Base-by-base conservation (phyloP, 257 asterid genomes). In the Rauvolfia tetraphylla region DNA sequence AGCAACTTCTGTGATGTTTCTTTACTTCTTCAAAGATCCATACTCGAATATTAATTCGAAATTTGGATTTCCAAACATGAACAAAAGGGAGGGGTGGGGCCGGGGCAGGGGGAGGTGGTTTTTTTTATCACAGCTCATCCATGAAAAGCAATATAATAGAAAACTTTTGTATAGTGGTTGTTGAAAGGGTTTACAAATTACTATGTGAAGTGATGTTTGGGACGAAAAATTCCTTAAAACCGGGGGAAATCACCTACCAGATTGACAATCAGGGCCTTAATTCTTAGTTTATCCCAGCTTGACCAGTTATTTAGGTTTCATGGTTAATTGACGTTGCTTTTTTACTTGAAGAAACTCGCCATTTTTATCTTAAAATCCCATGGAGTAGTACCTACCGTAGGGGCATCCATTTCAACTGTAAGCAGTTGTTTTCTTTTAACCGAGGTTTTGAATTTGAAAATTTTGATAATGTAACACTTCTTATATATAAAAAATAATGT, bases 1-100 rank as follows among this genome's bases (percentile, higher is more conserved):
- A 80, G 79, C 76, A 78, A 81, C 77, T 5, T 29, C 18, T 79
- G 33, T 65, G 83, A 83, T 78, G 70, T 63, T 84, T 82, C 84
- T 62, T 12, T n/a, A 49, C 38, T 11, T 3, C n/a, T 44, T 44
- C 59, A 61, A 74, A 59, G n/a, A 62, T 65, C n/a, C 27, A n/a
- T 25, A 17, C 1, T 56, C 0, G 0, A 6, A 1, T 31, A 20
- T 14, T 51, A 18, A 23, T 72, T 72, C 75, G 74, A 75, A 46
- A 75, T 75, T 75, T 76, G 58, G 77, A 56, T 25, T 56, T 72
- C 27, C 48, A 44, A 38, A 80, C 66, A 48, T n/a, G 10, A 75
- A 62, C 27, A 41, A 29, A 42, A 11, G 13, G 36, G 2, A 8
- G 8, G 44, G 44, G 8, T 3, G 44, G 8, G 44, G 44, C 3